Evolutionary conservation across 192 early-diverging fungal species (phyloP), one percentile per base, ranked within the genome.

Genomic region (Neocallimastix lanati): DNA sequence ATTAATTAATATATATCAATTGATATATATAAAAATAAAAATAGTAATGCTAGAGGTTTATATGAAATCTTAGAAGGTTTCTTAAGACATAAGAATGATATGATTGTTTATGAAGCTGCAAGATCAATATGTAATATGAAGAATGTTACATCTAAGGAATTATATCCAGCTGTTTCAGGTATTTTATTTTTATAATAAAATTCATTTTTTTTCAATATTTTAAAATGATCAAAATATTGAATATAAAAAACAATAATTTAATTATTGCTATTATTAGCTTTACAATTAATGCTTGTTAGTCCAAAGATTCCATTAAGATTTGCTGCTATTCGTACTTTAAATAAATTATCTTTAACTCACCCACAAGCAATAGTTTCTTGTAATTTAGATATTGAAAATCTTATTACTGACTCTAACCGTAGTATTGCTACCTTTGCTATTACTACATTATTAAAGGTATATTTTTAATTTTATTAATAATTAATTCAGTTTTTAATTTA

Each of bases 381-480:
- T 88, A 99, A 99, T 83, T 85, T 98, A 78, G 98, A 99, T 85
- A 98, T 99, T 92, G 98, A 99, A 84, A 95, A 93, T 80, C 87
- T 98, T 79, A 95, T 99, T 79, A 95, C 95, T 3, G 96, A 99
- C 85, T 88, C 92, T 78, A 99, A 99, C 86, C 92, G 98, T 78
- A 95, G 94, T 78, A 92, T 99, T 79, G 95, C 98, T 14, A 98
- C 98, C 9, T 97, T 98, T 87, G 98, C 98, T 36, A 99, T 99
- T 83, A 98, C 96, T 16, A 99, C 97, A 12, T 83, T 99, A 80
- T 85, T 99, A 28, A n/a, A n/a, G n/a, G n/a, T n/a, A n/a, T n/a
- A n/a, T n/a, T n/a, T n/a, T n/a, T n/a, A n/a, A n/a, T n/a, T n/a
- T n/a, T n/a, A n/a, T n/a, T n/a, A n/a, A n/a, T n/a, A n/a, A n/a